These are phyloP conservation scores for Adansonia digitata DNA, from an alignment of 345 rosid genomes.

Conservation along the genomic window DNA sequence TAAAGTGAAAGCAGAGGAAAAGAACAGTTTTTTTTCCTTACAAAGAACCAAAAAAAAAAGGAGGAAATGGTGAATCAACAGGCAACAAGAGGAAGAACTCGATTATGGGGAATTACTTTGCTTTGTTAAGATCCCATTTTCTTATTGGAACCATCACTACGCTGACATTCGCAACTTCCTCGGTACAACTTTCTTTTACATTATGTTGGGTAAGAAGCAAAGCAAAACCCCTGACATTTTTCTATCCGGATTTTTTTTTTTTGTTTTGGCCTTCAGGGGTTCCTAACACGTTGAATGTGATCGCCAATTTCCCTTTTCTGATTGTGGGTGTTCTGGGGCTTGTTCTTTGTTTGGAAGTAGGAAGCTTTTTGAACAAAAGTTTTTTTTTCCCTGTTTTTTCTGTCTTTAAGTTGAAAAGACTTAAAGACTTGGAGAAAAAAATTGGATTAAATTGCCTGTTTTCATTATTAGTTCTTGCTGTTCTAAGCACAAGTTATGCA, in stretches of 20 bases:
- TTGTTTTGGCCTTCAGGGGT: no score
- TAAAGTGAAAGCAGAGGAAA: no score
- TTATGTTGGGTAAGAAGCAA: no score
- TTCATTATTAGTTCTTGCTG: slow-evolving; percentile 44
- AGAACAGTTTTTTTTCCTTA: no score
- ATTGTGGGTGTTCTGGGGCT: slow-evolving; percentile 75
- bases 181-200: no score
- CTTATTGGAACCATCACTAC: slow-evolving; percentile 39
- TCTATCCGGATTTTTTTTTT: no score
- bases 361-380: slow-evolving; percentile 67
- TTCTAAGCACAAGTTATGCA: slow-evolving; percentile 54
- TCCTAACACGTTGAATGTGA: slow-evolving; percentile 77
- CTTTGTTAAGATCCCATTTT: slow-evolving; percentile 55
- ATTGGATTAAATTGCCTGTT: slow-evolving; percentile 54
- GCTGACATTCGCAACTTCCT: slow-evolving; percentile 81
- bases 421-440: slow-evolving; percentile 68
- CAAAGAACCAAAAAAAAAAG: not conserved
- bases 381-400: not conserved
- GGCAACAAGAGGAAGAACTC: slow-evolving; percentile 38
- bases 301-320: slow-evolving; percentile 80
- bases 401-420: slow-evolving; percentile 1
- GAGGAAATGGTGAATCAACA: slow-evolving; percentile 36
- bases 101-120: slow-evolving; percentile 41
- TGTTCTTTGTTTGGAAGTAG: slow-evolving; percentile 63
- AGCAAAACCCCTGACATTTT: no score